A percentile compares a stretch with the other conserved stretches of the same genome.
These are phyloP conservation scores for Sanghuangporus baumii DNA, from an alignment of 1,284 basidiomycete species.

Conservation along the genomic window DNA sequence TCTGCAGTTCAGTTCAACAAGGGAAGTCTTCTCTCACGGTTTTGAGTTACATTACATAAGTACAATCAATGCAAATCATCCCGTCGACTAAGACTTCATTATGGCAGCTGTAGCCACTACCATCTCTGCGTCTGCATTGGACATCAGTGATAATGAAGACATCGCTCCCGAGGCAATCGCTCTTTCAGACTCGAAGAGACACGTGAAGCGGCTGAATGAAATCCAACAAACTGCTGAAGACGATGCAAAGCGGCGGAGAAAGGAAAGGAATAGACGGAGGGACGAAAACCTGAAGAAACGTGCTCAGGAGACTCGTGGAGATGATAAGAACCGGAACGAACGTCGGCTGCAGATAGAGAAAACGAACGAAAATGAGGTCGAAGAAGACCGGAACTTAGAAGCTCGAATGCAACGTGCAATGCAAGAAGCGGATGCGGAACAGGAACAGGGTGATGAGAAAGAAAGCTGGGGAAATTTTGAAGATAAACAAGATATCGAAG, in stretches of 20 bases:
- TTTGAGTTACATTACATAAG: too few relatives aligned
- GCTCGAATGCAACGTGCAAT: conserved; percentile 14
- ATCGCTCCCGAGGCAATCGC: conserved; percentile 42
- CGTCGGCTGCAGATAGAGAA: not conserved
- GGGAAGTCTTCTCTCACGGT: too few relatives aligned
- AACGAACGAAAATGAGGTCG: conserved; percentile 8
- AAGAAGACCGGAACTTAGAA: conserved; percentile 4
- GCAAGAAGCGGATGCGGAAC: conserved; percentile 11
- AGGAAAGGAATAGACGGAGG: conserved; percentile 35
- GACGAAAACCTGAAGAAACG: conserved; percentile 44
- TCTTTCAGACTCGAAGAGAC: conserved; percentile 36
- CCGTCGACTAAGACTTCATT: not conserved
- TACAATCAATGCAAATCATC: too few relatives aligned
- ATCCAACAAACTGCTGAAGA: conserved; percentile 30
- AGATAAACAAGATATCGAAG: not conserved
- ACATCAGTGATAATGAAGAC: conserved; percentile 21
- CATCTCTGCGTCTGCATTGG: not conserved
- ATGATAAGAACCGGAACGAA: conserved; percentile 3
- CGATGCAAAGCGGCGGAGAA: conserved; percentile 33
- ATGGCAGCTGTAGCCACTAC: not conserved
- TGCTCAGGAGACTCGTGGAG: conserved; percentile 30
- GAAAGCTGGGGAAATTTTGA: conserved; percentile 1
- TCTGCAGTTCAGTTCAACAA: too few relatives aligned
- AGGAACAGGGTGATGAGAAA: not conserved
- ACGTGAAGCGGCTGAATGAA: conserved; percentile 29